Evolutionary conservation across 1,284 basidiomycete genomes (phyloP), one percentile per base, ranked within the genome.

Genomic region (Ceratorhiza oryzae-sativae): DNA sequence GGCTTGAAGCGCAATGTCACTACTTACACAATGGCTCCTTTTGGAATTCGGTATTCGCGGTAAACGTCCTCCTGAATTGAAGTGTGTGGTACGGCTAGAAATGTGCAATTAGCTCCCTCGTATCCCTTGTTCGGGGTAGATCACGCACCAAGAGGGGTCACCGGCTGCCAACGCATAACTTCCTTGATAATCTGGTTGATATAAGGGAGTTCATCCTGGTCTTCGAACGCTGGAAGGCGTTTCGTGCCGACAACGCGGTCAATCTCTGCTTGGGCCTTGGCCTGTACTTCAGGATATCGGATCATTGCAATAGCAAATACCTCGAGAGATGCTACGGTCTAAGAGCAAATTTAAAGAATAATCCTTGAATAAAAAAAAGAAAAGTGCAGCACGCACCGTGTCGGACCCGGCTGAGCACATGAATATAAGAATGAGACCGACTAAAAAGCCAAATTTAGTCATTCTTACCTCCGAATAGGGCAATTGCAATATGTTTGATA

Each of bases 201-300:
- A 55, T 76, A 78, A 0, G 77, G 76, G 20, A 77, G 67, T 18
- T 74, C 45, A 25, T 72, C 67, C 45, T 61, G 56, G 61, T 78
- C 74, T 32, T 73, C 72, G 15, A 75, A 76, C 1, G 71, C 72
- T 13, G 78, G 78, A 15, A 76, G 55, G 12, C 78, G 72, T 45
- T 77, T 76, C 1, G 61, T 30, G 15, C 78, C 78, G 23, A 79
- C 73, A 18, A 79, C 76, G 0, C 72, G 49, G 60, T 79, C 78
- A 18, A 79, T 68, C 56, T 79, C 78, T 13, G 71, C 72, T 39
- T 77, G 77, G 4, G 76, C 77, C 55, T 77, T 76, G 8, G 25
- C 25, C 65, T 75, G 75, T 15, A 61, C 59, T 15, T 75, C 71
- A 1, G 71, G 75, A 48, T 62, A 77, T 9, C 45, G 59, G 12